These are phyloP conservation scores for Cladosporium velox DNA, from an alignment of 2,329 filamentous ascomycete genomes.

Conservation along the genomic window DNA sequence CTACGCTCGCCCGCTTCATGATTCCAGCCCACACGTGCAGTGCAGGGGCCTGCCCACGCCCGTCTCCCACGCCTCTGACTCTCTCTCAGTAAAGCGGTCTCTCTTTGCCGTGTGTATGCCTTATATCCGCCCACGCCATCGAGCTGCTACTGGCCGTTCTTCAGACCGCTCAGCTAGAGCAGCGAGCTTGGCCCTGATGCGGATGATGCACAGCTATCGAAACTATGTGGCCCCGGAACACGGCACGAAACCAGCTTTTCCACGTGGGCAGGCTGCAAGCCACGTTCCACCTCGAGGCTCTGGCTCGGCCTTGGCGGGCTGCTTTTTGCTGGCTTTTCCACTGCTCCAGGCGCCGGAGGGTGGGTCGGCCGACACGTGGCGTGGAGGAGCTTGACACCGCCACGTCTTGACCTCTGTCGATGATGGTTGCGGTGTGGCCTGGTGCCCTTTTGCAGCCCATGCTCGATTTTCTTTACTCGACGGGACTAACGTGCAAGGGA, in stretches of 20 bases:
- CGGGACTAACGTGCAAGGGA: neutral
- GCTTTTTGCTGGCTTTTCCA: conserved; percentile 3
- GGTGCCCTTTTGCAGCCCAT: neutral
- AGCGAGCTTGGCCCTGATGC: neutral
- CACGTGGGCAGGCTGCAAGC: conserved; percentile 11
- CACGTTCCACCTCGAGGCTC: conserved; percentile 1
- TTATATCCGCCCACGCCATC: neutral
- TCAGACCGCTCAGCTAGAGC: conserved; percentile 1
- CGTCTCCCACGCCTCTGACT: conserved; percentile 15
- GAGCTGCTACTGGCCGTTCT: neutral
- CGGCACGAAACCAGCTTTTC: conserved; percentile 1
- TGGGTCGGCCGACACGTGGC: conserved; percentile 7
- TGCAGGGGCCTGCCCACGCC: conserved; percentile 3
- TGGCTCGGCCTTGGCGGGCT: neutral
- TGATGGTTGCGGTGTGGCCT: conserved; percentile 1
- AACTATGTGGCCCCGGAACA: neutral
- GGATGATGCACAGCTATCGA: neutral
- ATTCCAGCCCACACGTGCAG: neutral
- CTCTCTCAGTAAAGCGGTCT: neutral
- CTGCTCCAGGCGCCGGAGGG: conserved; percentile 7
- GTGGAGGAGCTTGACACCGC: conserved; percentile 9
- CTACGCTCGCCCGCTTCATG: neutral
- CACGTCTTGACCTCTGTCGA: conserved; percentile 5
- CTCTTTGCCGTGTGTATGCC: neutral
- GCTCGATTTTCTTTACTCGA: neutral